Evolutionary conservation across 257 asterid genomes (phyloP).

Genomic region (Solanum infundibuliforme): DNA sequence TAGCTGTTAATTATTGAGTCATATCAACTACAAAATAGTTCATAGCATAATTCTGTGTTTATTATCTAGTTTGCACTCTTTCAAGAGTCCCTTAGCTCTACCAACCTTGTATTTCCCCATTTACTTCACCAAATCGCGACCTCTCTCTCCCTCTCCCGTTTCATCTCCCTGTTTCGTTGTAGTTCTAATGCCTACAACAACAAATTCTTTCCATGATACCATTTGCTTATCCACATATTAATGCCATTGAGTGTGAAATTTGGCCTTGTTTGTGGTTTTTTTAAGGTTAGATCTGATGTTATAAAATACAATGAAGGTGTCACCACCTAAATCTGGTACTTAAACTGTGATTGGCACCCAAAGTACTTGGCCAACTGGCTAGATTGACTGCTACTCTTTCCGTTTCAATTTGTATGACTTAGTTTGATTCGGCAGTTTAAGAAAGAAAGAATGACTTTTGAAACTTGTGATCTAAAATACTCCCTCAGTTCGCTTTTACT

Average conservation of each 20-base stretch:
- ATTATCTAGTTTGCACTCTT: not conserved
- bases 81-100: not conserved
- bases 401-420: too few relatives aligned
- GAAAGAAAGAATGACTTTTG: too few relatives aligned
- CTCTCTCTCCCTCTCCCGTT: too few relatives aligned
- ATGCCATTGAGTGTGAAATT: not conserved
- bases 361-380: not conserved
- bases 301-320: not conserved
- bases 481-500: too few relatives aligned
- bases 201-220: not conserved
- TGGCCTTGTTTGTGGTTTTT: not conserved
- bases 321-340: not conserved
- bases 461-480: not conserved
- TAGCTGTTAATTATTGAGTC: not conserved
- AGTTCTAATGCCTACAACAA: not conserved
- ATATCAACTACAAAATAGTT: too few relatives aligned
- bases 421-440: too few relatives aligned
- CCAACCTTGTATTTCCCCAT: not conserved
- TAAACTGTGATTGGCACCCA: not conserved
- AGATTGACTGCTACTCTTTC: not conserved
- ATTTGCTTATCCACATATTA: not conserved
- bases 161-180: not conserved
- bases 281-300: not conserved
- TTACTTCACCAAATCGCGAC: not conserved
- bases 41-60: not conserved